These are phyloP conservation scores for Phytophthora sansomeana DNA, from an alignment of 352 stramenopile species.

Conservation along the genomic window DNA sequence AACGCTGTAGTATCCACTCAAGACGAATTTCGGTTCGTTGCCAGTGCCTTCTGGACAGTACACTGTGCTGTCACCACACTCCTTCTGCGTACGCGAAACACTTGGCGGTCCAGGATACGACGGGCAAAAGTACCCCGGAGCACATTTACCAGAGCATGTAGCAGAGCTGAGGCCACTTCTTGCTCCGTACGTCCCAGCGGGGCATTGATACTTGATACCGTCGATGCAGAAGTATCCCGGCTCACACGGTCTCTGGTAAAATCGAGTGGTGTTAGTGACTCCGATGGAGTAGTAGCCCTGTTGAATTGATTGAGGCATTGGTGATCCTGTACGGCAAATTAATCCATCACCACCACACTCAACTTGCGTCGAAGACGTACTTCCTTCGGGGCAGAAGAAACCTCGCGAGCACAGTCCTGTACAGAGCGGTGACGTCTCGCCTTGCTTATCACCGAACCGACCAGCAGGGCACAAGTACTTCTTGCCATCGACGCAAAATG, in stretches of 20 bases:
- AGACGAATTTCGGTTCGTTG: constrained; percentile 52
- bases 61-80: constrained; percentile 56
- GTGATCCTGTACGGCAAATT: constrained; percentile 66
- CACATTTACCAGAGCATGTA: constrained; percentile 68
- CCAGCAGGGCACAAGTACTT: constrained; percentile 69
- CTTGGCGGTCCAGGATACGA: constrained; percentile 58
- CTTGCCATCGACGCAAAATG: constrained; percentile 68
- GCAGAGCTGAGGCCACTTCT: constrained; percentile 42
- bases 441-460: constrained; percentile 51
- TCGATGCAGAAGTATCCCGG: constrained; percentile 74
- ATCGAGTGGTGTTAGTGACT: constrained; percentile 60
- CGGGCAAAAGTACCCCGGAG: constrained; percentile 76
- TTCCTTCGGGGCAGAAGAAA: constrained; percentile 72
- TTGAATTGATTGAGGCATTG: constrained; percentile 36
- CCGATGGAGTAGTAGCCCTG: constrained; percentile 80
- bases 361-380: constrained; percentile 43
- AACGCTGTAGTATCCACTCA: constrained; percentile 62
- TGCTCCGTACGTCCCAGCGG: constrained; percentile 76
- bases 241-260: constrained; percentile 72
- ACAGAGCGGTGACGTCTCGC: constrained; percentile 67
- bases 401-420: constrained; percentile 64
- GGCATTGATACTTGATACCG: constrained; percentile 77
- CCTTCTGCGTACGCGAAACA: constrained; percentile 46
- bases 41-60: constrained; percentile 71
- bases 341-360: constrained; percentile 53